Evolutionary conservation across 192 early-diverging fungal species (phyloP).

Genomic region (Backusella tarrabulga): DNA sequence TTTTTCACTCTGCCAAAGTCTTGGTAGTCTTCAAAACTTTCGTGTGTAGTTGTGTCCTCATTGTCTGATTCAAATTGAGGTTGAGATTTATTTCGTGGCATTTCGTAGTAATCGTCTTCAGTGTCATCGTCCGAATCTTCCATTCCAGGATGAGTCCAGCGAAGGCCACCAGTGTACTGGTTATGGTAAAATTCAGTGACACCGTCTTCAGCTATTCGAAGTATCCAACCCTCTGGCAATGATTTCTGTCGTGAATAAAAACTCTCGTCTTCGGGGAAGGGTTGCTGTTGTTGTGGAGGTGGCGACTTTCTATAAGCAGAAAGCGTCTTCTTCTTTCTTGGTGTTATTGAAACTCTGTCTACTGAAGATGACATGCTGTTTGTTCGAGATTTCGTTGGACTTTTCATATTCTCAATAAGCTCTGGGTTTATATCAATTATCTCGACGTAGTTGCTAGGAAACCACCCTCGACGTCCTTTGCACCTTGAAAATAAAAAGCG

Average conservation of each 20-base stretch:
- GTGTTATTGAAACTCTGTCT: background rate
- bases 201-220: slow-evolving; percentile 35
- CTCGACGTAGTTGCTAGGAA: slow-evolving; percentile 86
- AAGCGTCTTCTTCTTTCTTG: slow-evolving; percentile 6
- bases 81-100: background rate
- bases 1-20: slow-evolving; percentile 3
- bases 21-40: slow-evolving; percentile 1
- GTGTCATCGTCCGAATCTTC: slow-evolving; percentile 19
- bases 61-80: background rate
- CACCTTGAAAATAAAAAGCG: slow-evolving; percentile 28
- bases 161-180: slow-evolving; percentile 32
- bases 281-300: background rate
- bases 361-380: slow-evolving; percentile 4
- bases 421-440: slow-evolving; percentile 36
- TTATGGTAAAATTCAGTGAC: slow-evolving; percentile 38
- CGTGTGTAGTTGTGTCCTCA: background rate
- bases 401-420: slow-evolving; percentile 1
- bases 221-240: slow-evolving; percentile 25
- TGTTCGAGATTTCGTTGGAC: background rate
- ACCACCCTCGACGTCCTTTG: slow-evolving; percentile 83
- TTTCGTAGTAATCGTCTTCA: slow-evolving; percentile 10
- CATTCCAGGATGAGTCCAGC: slow-evolving; percentile 36
- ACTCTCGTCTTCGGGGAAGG: background rate
- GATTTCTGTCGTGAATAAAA: slow-evolving; percentile 1
- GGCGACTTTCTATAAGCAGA: background rate